phyloP scores from a whole-genome alignment of 371 early-diverging fungal genomes.

The Syncephalastrum monosporum region DNA sequence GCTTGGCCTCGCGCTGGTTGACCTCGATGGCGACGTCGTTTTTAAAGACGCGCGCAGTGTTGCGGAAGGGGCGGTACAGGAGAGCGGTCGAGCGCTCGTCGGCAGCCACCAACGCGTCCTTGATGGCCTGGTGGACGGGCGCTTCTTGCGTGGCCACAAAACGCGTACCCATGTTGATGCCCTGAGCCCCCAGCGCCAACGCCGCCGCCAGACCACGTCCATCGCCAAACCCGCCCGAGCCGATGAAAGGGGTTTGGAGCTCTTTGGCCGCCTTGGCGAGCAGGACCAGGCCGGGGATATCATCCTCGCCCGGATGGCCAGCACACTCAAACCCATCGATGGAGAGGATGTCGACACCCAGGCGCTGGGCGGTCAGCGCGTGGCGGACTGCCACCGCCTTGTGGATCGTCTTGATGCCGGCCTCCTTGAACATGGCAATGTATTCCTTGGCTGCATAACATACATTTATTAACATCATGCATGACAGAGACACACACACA shows the following conservation, averaged over 20 bases:
- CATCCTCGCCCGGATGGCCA: conserved; percentile 86
- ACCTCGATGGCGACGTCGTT: conserved; percentile 74
- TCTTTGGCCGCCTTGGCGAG: conserved; percentile 69
- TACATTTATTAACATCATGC: neutral
- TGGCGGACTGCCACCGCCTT: conserved; percentile 79
- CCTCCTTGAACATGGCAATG: conserved; percentile 74
- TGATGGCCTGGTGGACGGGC: conserved; percentile 74
- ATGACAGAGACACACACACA: too few relatives aligned
- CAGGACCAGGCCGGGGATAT: conserved; percentile 69
- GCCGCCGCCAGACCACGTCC: conserved; percentile 75
- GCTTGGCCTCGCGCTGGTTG: conserved; percentile 61
- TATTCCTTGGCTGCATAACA: conserved; percentile 54
- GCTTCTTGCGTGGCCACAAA: conserved; percentile 81
- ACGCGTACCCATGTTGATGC: conserved; percentile 81
- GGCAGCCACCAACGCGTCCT: conserved; percentile 71
- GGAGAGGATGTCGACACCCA: conserved; percentile 67
- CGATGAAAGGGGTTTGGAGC: conserved; percentile 68
- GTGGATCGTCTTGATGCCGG: conserved; percentile 72
- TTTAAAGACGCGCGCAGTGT: conserved; percentile 77
- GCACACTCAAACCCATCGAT: conserved; percentile 86
- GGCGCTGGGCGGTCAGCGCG: conserved; percentile 62
- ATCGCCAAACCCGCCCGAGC: conserved; percentile 80
- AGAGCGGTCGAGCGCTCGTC: conserved; percentile 67
- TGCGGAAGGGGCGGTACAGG: conserved; percentile 79
- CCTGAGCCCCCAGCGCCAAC: conserved; percentile 70